These are phyloP conservation scores for Ascochyta viciae-villosae DNA, from an alignment of 2,329 filamentous ascomycete species.

Conservation along the genomic window DNA sequence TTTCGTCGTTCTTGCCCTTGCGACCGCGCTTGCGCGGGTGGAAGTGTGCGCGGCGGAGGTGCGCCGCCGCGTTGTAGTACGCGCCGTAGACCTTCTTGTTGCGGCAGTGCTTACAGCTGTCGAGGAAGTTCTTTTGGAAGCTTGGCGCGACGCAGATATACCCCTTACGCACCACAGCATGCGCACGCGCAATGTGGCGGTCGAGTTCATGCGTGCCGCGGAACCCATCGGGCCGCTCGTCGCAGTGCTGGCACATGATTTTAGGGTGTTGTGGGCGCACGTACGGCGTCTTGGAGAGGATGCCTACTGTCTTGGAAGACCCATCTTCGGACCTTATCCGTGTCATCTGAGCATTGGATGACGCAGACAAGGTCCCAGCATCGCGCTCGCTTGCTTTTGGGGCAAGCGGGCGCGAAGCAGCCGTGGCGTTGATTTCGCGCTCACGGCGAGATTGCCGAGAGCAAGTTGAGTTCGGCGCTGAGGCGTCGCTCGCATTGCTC, in stretches of 20 bases:
- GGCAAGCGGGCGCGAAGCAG: conserved; percentile 58
- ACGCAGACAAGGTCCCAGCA: conserved; percentile 36
- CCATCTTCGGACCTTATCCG: conserved; percentile 61
- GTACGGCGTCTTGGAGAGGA: conserved; percentile 61
- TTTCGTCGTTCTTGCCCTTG: conserved; percentile 64
- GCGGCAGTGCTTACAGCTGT: conserved; percentile 83
- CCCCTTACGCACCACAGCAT: conserved; percentile 65
- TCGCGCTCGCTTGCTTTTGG: conserved; percentile 48
- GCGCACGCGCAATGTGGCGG: conserved; percentile 66
- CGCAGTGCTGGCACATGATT: conserved; percentile 73
- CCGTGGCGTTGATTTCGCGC: conserved; percentile 57
- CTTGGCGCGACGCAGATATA: conserved; percentile 69
- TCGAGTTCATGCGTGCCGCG: conserved; percentile 80
- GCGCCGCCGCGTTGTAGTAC: conserved; percentile 94
- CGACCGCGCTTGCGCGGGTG: conserved; percentile 69
- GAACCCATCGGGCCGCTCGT: conserved; percentile 78
- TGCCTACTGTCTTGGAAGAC: conserved; percentile 61
- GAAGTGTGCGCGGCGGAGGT: conserved; percentile 88
- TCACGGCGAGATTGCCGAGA: conserved; percentile 58
- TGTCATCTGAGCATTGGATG: conserved; percentile 57
- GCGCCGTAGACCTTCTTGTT: conserved; percentile 81
- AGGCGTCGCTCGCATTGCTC: conserved; percentile 53
- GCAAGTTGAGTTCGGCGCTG: conserved; percentile 52
- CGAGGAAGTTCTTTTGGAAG: conserved; percentile 69
- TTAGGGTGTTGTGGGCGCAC: conserved; percentile 74